phyloP scores from a whole-genome alignment of 2,329 filamentous ascomycete species.

The Fusarium foetens region DNA sequence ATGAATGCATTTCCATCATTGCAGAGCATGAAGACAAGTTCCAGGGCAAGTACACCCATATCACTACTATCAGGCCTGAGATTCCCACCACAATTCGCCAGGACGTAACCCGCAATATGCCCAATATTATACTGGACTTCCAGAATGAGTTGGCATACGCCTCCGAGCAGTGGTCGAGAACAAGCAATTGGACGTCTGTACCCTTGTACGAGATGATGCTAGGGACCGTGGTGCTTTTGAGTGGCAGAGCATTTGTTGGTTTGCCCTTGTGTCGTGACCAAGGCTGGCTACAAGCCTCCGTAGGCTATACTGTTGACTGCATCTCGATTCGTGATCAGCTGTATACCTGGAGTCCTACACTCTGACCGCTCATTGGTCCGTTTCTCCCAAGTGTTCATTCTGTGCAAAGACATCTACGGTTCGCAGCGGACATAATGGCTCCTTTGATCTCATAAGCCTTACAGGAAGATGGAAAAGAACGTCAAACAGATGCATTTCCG shows the following conservation, averaged over 20 bases:
- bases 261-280: neutral
- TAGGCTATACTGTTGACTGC: neutral
- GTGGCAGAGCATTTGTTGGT: neutral
- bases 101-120: neutral
- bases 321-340: neutral
- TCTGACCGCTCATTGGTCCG: neutral
- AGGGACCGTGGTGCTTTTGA: neutral
- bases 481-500: fast-evolving
- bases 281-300: neutral
- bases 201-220: neutral
- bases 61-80: neutral
- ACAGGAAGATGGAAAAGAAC: fast-evolving
- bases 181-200: fast-evolving
- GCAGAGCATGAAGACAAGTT: neutral
- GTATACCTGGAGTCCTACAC: neutral
- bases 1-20: neutral
- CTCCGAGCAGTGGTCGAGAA: fast-evolving
- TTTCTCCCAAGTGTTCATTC: neutral
- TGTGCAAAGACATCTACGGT: neutral
- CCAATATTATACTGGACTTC: neutral
- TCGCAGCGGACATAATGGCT: neutral
- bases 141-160: neutral
- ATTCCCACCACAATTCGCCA: neutral
- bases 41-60: neutral
- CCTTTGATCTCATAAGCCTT: neutral